Base-by-base conservation (phyloP, 192 early-diverging fungal species). In the Chytriomyces confervae region DNA sequence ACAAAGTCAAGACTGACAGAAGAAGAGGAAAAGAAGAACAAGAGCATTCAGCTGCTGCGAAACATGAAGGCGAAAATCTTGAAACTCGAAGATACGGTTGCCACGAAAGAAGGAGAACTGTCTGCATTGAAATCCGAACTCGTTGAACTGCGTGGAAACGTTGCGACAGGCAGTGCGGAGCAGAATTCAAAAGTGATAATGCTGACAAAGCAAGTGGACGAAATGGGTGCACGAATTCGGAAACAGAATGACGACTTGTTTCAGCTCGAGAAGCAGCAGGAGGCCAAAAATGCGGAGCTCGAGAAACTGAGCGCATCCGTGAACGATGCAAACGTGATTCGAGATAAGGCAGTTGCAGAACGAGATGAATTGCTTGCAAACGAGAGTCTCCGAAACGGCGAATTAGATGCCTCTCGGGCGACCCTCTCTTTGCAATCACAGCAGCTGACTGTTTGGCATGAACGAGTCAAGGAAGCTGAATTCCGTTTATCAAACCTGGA, bases 11-110 rank as follows among this genome's bases (percentile, higher is more conserved):
- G 82, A 68, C 77, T 86, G 8, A 47, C 68, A 9, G 80, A 87
- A 62, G 86, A 86, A 75, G 86, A 87, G 66, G 88, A 89, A 66
- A 89, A 87, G 79, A 89, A 89, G 70, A 79, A 70, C 57, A 89
- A 89, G 77, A 82, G 80, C 5, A 86, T 89, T 27, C 86, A 88
- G 70, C 78, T 89, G 16, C 72, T 89, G n/a, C 83, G 88, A 16
- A 85, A 84, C 57, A 84, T 83, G 72, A 89, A 89, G 68, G 80
- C 81, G 5, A 75, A 82, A 16, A 89, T 87, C 29, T 43, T 89
- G 44, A 89, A 89, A 65, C 66, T 89, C n/a, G 88, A 89, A 62
- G 83, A 77, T 36, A 83, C 82, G 44, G 20, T 82, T 5, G 80
- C 83, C 46, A 23, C 50, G 4, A 81, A 82, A 36, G 79, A 80